phyloP scores from a whole-genome alignment of 306 rosid genomes.

The Geum urbanum region DNA sequence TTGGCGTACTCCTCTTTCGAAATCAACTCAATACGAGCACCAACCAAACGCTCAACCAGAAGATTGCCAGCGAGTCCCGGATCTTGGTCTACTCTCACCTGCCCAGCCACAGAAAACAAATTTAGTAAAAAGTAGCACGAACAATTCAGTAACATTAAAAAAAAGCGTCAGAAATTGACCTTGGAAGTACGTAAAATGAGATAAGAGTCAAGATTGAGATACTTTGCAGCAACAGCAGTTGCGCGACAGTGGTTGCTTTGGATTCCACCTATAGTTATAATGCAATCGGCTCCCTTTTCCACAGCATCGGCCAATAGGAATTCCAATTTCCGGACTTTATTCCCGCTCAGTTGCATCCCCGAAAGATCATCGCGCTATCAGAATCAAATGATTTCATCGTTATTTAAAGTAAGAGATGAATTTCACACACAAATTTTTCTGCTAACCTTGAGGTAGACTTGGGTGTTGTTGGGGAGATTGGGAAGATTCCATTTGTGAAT shows the following conservation, averaged over 20 bases:
- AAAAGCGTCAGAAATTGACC: constrained; percentile 36
- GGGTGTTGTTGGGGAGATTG: constrained; percentile 64
- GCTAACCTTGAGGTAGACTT: constrained; percentile 90
- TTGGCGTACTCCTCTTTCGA: constrained; percentile 80
- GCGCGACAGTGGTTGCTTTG: constrained; percentile 99
- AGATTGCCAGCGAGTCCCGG: constrained; percentile 84
- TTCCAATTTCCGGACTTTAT: constrained; percentile 88
- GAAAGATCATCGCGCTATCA: constrained; percentile 95
- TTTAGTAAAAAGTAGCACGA: not conserved
- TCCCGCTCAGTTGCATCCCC: constrained; percentile 94
- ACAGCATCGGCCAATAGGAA: constrained; percentile 90
- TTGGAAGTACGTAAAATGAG: constrained; percentile 76
- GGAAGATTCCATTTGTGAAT: constrained; percentile 97
- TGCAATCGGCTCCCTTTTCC: constrained; percentile 69
- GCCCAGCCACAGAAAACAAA: not conserved
- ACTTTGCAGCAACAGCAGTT: constrained; percentile 93
- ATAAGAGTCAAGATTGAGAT: constrained; percentile 72
- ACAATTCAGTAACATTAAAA: not conserved
- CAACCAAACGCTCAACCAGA: constrained; percentile 82
- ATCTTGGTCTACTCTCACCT: constrained; percentile 68
- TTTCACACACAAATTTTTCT: too few relatives aligned
- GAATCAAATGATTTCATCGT: too few relatives aligned
- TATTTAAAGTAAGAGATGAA: too few relatives aligned
- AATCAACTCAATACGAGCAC: constrained; percentile 72
- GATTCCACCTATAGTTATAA: constrained; percentile 80